Base-by-base conservation (phyloP, 352 stramenopile species). In the Peronospora farinosa region DNA sequence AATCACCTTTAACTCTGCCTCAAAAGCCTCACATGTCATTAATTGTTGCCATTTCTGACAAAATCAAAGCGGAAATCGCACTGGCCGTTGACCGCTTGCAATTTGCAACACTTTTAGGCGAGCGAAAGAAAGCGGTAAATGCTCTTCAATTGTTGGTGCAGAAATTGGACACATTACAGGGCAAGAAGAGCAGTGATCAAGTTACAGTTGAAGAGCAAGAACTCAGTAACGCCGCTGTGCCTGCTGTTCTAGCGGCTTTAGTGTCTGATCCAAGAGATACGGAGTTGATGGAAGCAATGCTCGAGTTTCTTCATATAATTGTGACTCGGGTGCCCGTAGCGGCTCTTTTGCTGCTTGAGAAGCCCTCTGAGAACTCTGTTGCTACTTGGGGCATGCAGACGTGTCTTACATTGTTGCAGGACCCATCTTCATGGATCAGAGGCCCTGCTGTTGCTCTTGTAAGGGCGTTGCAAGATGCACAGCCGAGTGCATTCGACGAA, bases 211-310 rank as follows among this genome's bases (percentile, higher is more conserved):
- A 73, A 30, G 70, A 85, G 51, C 65, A 67, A 4, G 62, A 58
- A 17, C 67, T 88, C 0, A 73, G 64, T 2, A 19, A 63, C 0
- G 58, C 66, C 2, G 60, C 74, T 16, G 67, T 83, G 6, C 80
- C 80, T 0, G 70, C 61, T 2, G 58, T 88, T 5, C 58, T 92
- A 25, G 69, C 63, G 13, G 80, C 80, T 2, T 50, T 92, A 10
- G 63, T 84, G 21, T 86, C 80, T 17, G 80, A 92, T 39, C 80
- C 80, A 27, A 60, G 80, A 46, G 80, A 92, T 48, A 88, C 78
- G n/a, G 80, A 89, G 54, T 72, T 92, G 39, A 89, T 92, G 74
- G 80, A 92, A 51, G 65, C 75, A 8, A 86, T 92, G 74, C 63
- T 92, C 5, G 80, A 89, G 59, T 64, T 88, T 11, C 48, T 92